Evolutionary conservation across 108 stramenopile species (phyloP), one percentile per base, ranked within the genome.

Genomic region (Cylindrotheca fusiformis): DNA sequence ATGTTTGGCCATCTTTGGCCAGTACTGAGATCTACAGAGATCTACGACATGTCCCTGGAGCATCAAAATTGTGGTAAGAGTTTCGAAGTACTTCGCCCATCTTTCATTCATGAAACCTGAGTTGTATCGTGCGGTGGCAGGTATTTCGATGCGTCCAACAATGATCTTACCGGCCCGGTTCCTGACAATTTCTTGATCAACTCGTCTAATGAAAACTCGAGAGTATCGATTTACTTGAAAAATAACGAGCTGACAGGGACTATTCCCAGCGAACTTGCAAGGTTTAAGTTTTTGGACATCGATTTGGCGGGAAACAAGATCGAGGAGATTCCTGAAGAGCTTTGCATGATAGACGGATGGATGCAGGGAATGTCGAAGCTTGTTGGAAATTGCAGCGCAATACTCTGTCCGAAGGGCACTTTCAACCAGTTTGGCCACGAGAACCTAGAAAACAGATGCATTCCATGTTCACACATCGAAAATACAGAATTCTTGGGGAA

Each of bases 91-190:
- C 5, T 51, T 21, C 20, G n/a, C n/a, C 20, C 50, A n/a, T 21
- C 18, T 5, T 51, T n/a, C 50, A 4, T 51, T 51, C 20, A 5
- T 51, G 5, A 1, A 1, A 24, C 22, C 2, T 4, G 1, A 1
- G 20, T 23, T 24, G 1, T 23, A 2, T 2, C 24, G 3, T 1
- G 24, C 51, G 4, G 32, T 64, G n/a, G 18, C 26, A 64, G 63
- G 63, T 64, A 71, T 70, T 74, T 83, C 12, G 86, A 87, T 65
- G 63, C 81, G 3, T 81, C 78, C 24, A 68, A 72, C 36, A 84
- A 82, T 51, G 58, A 75, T 23, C 65, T 87, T 65, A 84, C 83
- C 8, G 86, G 86, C 52, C 52, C 72, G 0, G 81, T 87, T 55
- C 86, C 86, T n/a, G 53, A 54, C 29, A 54, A 80, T 51, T 87